Evolutionary conservation across 257 asterid genomes (phyloP).

Genomic region (Capsicum chinense): DNA sequence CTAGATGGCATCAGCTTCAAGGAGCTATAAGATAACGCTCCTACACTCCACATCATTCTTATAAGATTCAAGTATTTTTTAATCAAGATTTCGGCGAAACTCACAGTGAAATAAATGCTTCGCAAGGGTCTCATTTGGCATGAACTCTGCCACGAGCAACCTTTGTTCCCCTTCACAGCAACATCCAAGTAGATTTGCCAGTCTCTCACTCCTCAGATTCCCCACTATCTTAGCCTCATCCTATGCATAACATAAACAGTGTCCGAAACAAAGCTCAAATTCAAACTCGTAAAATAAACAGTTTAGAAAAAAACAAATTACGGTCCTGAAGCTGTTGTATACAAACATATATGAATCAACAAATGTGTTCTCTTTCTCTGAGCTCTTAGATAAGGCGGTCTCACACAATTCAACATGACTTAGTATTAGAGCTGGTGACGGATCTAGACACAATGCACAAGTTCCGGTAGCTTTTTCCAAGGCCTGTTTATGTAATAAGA

Average conservation of each 20-base stretch:
- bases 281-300: neutral
- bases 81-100: slow-evolving; percentile 21
- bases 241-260: slow-evolving; percentile 32
- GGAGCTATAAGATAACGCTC: neutral
- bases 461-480: neutral
- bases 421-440: no score
- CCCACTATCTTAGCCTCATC: slow-evolving; percentile 56
- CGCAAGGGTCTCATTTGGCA: slow-evolving; percentile 59
- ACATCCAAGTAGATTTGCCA: slow-evolving; percentile 54
- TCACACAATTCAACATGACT: neutral
- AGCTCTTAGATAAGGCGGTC: neutral
- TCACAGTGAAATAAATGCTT: slow-evolving; percentile 60
- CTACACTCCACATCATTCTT: neutral
- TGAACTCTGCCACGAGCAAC: slow-evolving; percentile 55
- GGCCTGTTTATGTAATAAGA: neutral
- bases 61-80: neutral
- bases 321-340: neutral
- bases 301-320: neutral
- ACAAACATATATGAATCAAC: neutral
- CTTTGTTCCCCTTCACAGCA: slow-evolving; percentile 56
- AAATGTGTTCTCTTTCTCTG: neutral
- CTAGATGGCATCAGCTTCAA: neutral
- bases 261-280: neutral
- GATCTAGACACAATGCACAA: neutral
- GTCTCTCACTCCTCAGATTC: slow-evolving; percentile 48